Base-by-base conservation (phyloP, 228 moss, liverwort and hornwort genomes). In the Sphagnum magellanicum region DNA sequence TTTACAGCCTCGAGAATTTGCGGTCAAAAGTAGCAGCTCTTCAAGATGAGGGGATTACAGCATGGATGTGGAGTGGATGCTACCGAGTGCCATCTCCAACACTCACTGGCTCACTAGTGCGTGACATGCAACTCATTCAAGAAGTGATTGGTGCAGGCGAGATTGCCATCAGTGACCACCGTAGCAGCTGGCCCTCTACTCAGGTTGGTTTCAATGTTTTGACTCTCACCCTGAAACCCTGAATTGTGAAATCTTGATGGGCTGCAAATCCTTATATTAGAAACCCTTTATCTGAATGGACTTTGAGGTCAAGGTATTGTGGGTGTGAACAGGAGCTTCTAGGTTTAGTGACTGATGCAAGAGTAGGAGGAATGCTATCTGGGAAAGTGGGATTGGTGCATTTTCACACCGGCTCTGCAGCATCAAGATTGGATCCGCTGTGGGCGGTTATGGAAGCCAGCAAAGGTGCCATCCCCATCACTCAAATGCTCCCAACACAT, bases 51-150 rank as follows among this genome's bases (percentile, higher is more conserved):
- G 92, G 95, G 61, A 70, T 95, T 57, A 87, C 87, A 62, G 90
- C 90, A 52, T 85, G 77, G 69, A 92, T 92, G 89, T 95, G 95
- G 95, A 92, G 95, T 68, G 95, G 95, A 62, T 90, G 95, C 73
- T 92, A 95, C 72, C 87, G 89, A 49, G 84, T 95, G 51, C 95
- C 95, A 4, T 89, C 95, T 6, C 95, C 89, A 49, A 92, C 95
- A 12, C 85, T 95, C 61, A 95, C 95, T 3, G 95, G 95, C 53
- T 90, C 95, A 6, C 81, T 95, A 49, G 55, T 92, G 50, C 87
- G 92, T 50, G 95, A 95, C 75, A 67, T 95, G 74, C 87, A 90
- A 64, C 89, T 95, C 8, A 84, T 95, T 63, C 82, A 92, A 46
- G 90, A 95, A 72, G 92, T 95, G 4, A 73, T 95, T 52, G 95